Evolutionary conservation across 305 asterid genomes (phyloP).

Genomic region (Solanum chacoense): DNA sequence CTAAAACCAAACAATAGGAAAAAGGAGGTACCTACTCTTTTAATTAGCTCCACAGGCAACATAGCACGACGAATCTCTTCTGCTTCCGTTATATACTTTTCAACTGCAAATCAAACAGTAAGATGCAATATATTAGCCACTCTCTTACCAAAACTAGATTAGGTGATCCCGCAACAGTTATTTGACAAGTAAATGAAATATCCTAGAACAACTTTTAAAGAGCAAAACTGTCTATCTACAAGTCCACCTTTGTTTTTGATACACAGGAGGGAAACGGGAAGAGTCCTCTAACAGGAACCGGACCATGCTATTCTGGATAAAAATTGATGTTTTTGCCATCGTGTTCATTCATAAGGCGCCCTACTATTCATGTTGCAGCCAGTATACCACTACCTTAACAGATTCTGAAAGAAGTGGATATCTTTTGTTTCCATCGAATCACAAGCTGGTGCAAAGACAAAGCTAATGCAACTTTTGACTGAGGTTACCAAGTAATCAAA

Average conservation of each 20-base stretch:
- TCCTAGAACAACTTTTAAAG: background rate
- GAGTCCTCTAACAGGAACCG: background rate
- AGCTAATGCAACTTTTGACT: background rate
- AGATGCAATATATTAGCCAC: background rate
- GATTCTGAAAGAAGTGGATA: background rate
- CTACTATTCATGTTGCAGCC: background rate
- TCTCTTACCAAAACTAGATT: background rate
- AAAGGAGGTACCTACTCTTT: constrained; percentile 40
- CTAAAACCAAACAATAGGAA: background rate
- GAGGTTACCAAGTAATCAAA: background rate
- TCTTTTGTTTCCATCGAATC: background rate
- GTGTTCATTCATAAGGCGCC: background rate
- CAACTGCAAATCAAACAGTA: background rate
- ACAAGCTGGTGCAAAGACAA: background rate
- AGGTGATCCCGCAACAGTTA: background rate
- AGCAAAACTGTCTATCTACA: background rate
- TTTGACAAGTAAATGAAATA: background rate
- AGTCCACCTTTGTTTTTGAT: background rate
- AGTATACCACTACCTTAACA: background rate
- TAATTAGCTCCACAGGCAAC: constrained; percentile 76
- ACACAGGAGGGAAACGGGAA: background rate
- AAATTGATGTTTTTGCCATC: background rate
- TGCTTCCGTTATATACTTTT: constrained; percentile 55
- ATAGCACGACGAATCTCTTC: constrained; percentile 65
- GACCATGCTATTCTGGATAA: background rate